Evolutionary conservation across 257 asterid genomes (phyloP).

Genomic region (Salvia hispanica): DNA sequence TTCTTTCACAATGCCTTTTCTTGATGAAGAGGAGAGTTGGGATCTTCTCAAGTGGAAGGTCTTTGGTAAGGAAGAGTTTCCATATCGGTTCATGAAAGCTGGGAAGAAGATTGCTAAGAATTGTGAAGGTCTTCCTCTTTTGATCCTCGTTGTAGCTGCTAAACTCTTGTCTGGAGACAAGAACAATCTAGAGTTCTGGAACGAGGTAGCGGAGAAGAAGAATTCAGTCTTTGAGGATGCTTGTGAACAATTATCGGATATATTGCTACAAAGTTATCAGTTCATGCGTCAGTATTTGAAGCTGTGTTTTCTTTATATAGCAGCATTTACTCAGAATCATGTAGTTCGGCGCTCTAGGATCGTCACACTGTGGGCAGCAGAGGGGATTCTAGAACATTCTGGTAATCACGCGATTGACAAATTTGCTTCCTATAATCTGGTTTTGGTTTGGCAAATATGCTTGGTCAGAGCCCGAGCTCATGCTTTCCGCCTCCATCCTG

Average conservation of each 20-base stretch:
- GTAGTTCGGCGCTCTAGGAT: not conserved
- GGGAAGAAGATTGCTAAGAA: constrained; percentile 12
- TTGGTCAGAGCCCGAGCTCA: not conserved
- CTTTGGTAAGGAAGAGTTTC: not conserved
- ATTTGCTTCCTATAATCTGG: not conserved
- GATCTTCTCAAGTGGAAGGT: not conserved
- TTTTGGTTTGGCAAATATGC: not conserved
- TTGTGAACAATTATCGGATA: not conserved
- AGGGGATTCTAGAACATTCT: not conserved
- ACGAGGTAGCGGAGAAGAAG: not conserved
- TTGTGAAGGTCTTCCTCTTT: constrained; percentile 16
- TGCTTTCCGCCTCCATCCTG: constrained; percentile 3
- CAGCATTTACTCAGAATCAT: not conserved
- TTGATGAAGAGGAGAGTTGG: constrained; percentile 9
- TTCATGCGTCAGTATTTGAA: not conserved
- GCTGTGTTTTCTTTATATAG: not conserved
- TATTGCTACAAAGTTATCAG: not conserved
- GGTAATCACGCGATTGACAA: not conserved
- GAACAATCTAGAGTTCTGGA: not conserved
- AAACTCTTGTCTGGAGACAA: not conserved
- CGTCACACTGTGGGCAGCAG: not conserved
- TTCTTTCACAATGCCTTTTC: not conserved
- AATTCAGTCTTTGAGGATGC: not conserved
- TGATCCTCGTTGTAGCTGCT: not conserved
- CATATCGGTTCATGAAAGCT: not conserved